Conservation (phyloP, 2,329 filamentous ascomycete species). For the Alternaria sp. region DNA sequence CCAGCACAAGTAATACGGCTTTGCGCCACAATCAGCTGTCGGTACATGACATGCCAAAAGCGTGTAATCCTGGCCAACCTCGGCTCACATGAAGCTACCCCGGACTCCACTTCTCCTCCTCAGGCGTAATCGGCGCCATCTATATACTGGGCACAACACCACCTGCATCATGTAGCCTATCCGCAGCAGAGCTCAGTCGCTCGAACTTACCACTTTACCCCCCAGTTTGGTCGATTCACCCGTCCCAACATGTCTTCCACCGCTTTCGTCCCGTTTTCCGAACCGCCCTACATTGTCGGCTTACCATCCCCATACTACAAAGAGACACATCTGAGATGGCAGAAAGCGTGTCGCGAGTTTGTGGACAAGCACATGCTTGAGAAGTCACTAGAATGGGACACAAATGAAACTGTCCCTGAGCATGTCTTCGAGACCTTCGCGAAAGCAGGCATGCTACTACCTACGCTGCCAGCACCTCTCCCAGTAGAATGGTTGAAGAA, state of each 20-base stretch:
- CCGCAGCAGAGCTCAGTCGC: neutral
- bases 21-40: slow-evolving; percentile 1
- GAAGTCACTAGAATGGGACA: slow-evolving; percentile 75
- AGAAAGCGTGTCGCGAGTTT: slow-evolving; percentile 73
- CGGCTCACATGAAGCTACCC: slow-evolving; percentile 13
- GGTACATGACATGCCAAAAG: slow-evolving; percentile 8
- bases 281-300: slow-evolving; percentile 75
- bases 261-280: slow-evolving; percentile 70
- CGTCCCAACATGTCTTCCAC: slow-evolving; percentile 40
- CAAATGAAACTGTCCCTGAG: slow-evolving; percentile 68
- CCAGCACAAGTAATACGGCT: neutral
- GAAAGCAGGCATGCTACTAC: slow-evolving; percentile 73
- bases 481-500: slow-evolving; percentile 73
- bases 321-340: slow-evolving; percentile 70
- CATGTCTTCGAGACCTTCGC: slow-evolving; percentile 72
- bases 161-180: slow-evolving; percentile 5
- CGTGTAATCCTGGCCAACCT: slow-evolving; percentile 10
- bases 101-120: slow-evolving; percentile 12
- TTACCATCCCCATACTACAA: slow-evolving; percentile 78
- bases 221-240: neutral
- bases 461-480: slow-evolving; percentile 73
- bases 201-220: neutral
- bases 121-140: neutral
- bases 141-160: slow-evolving; percentile 9
- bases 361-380: slow-evolving; percentile 69